A percentile compares a stretch with the other conserved stretches of the same genome.
Conservation (phyloP, 345 rosid species). For the Mallotus nudiflorus region DNA sequence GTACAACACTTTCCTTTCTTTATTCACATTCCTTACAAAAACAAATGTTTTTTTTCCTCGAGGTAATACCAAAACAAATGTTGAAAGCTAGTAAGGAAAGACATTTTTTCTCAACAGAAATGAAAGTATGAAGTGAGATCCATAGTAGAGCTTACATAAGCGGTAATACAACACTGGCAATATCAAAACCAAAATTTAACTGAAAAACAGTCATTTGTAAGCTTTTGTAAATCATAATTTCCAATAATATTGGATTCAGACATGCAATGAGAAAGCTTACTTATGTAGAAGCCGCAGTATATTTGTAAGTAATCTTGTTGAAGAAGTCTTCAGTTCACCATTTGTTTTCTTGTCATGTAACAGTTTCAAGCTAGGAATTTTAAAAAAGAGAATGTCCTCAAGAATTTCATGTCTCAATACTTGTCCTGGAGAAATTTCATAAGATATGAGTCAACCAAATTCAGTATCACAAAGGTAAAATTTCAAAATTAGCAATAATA, state of each 20-base stretch:
- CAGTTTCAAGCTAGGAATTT: slow-evolving; percentile 86
- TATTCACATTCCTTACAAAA: too few species aligned
- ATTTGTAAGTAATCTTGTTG: slow-evolving; percentile 57
- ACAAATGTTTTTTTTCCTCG: too few species aligned
- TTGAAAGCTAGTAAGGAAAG: too few species aligned
- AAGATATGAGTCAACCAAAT: slow-evolving; percentile 9
- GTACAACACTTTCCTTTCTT: too few species aligned
- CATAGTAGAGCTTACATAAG: background rate
- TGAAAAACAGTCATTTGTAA: background rate
- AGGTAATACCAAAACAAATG: too few species aligned
- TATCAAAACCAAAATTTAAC: background rate
- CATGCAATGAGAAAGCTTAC: slow-evolving; percentile 36
- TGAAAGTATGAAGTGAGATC: background rate
- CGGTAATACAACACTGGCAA: background rate
- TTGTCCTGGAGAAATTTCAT: slow-evolving; percentile 56
- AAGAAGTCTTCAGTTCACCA: slow-evolving; percentile 48
- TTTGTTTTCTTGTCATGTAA: slow-evolving; percentile 46
- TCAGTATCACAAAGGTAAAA: background rate
- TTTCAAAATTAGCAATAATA: slow-evolving; percentile 13
- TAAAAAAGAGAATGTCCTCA: slow-evolving; percentile 50
- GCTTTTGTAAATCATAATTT: too few species aligned
- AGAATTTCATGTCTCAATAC: slow-evolving; percentile 75
- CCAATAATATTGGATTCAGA: background rate
- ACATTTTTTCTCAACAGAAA: background rate
- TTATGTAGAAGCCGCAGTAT: slow-evolving; percentile 70